These are phyloP conservation scores for Leptomonas pyrrhocoris DNA, from an alignment of 208 protist species.

Conservation along the genomic window DNA sequence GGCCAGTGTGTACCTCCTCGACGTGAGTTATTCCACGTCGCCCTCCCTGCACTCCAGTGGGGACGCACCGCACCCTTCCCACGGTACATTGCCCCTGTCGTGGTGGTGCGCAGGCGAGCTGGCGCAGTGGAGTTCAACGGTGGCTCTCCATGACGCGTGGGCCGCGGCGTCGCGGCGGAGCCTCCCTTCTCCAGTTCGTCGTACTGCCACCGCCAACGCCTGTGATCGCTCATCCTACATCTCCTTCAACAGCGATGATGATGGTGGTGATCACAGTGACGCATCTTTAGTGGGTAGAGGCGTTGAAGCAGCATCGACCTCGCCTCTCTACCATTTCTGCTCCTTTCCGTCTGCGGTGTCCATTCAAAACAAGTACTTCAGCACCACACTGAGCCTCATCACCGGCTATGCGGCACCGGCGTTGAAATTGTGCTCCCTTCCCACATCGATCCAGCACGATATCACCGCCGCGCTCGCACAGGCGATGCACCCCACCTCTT, in stretches of 20 bases:
- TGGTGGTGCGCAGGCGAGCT: conserved; percentile 41
- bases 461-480: not conserved
- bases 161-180: not conserved
- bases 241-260: not conserved
- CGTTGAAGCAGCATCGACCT: not conserved
- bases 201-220: not conserved
- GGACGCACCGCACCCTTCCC: not conserved
- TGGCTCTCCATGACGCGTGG: conserved; percentile 22
- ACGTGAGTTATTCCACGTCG: conserved; percentile 21
- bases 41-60: not conserved
- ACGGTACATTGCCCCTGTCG: conserved; percentile 14
- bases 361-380: conserved; percentile 23
- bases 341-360: conserved; percentile 6
- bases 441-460: not conserved
- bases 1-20: conserved; percentile 39
- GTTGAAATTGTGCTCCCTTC: not conserved
- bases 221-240: not conserved
- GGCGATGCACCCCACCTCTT: not conserved
- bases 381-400: not conserved
- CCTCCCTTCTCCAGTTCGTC: not conserved
- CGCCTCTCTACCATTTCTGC: conserved; percentile 7
- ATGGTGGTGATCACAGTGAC: not conserved
- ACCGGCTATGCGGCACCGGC: not conserved
- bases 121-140: conserved; percentile 27
- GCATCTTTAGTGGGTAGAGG: too few species aligned